Evolutionary conservation across 306 rosid species (phyloP).

Genomic region (Morella rubra): DNA sequence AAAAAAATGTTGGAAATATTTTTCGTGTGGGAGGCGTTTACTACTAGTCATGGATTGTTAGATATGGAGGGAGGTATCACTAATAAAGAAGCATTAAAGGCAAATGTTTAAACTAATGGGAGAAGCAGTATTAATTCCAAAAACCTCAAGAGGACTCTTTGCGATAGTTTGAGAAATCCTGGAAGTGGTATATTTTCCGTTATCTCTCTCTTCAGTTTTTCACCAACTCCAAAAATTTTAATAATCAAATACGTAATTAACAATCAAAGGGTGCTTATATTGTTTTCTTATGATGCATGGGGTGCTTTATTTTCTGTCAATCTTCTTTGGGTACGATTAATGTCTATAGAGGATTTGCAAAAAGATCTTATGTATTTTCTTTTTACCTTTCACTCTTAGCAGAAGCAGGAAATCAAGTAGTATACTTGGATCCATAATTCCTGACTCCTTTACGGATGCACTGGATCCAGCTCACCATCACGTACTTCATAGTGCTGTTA

Average conservation of each 20-base stretch:
- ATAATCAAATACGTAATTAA: too few species aligned
- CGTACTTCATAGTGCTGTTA: conserved; percentile 73
- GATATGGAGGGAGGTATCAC: not conserved
- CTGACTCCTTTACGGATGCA: conserved; percentile 66
- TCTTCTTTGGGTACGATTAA: not conserved
- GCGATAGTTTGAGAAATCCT: not conserved
- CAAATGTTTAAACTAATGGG: too few species aligned
- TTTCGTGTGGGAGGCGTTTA: not conserved
- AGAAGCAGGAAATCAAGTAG: conserved; percentile 69
- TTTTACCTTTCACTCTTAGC: conserved; percentile 25
- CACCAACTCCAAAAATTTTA: too few species aligned
- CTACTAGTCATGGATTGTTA: not conserved
- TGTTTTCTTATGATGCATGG: not conserved
- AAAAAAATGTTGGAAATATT: not conserved
- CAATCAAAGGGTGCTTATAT: not conserved
- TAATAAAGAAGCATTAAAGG: not conserved
- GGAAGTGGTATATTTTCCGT: not conserved
- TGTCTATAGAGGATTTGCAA: conserved; percentile 28
- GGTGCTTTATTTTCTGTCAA: not conserved
- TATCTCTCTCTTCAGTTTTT: too few species aligned
- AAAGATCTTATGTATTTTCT: conserved; percentile 11
- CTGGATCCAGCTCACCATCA: conserved; percentile 81
- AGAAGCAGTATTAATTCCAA: not conserved
- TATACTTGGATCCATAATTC: conserved; percentile 84
- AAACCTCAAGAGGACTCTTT: not conserved